Conservation (phyloP, 2,329 filamentous ascomycete species). For the Trichophyton rubrum region DNA sequence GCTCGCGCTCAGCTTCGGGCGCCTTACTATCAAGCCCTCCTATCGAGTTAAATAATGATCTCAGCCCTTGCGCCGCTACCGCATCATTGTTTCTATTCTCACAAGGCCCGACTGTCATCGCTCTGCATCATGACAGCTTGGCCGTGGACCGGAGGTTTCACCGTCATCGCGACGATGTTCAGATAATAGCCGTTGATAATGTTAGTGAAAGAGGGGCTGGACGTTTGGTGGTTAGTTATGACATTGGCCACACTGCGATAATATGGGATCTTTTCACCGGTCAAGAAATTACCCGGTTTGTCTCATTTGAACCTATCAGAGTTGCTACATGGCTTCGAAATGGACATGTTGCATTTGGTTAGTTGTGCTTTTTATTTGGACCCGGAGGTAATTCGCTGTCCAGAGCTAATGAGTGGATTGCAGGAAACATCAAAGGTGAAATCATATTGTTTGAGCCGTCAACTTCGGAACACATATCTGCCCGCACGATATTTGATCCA, state of each 20-base stretch:
- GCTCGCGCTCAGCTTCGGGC: constrained; percentile 44
- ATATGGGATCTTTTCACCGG: constrained; percentile 95
- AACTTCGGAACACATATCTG: constrained; percentile 83
- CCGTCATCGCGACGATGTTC: constrained; percentile 69
- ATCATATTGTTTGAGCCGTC: constrained; percentile 89
- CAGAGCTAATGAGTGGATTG: constrained; percentile 13
- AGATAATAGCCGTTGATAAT: constrained; percentile 79
- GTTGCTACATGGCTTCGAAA: constrained; percentile 93
- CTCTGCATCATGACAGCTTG: constrained; percentile 83
- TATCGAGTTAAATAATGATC: constrained; percentile 37
- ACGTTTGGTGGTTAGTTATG: constrained; percentile 81
- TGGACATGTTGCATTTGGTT: constrained; percentile 93
- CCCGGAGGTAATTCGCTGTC: background rate
- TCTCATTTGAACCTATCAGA: constrained; percentile 74
- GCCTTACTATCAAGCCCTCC: constrained; percentile 28
- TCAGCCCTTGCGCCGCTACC: constrained; percentile 83
- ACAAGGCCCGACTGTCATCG: constrained; percentile 67
- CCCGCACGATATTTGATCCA: constrained; percentile 84
- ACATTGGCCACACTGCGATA: constrained; percentile 79
- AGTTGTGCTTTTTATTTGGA: constrained; percentile 19
- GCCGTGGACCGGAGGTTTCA: constrained; percentile 79
- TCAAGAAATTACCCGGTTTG: constrained; percentile 80
- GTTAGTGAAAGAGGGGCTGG: constrained; percentile 77
- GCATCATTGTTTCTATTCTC: constrained; percentile 83
- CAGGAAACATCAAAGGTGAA: constrained; percentile 84